Evolutionary conservation across 257 asterid species (phyloP).

Genomic region (Fraxinus cuspidata): DNA sequence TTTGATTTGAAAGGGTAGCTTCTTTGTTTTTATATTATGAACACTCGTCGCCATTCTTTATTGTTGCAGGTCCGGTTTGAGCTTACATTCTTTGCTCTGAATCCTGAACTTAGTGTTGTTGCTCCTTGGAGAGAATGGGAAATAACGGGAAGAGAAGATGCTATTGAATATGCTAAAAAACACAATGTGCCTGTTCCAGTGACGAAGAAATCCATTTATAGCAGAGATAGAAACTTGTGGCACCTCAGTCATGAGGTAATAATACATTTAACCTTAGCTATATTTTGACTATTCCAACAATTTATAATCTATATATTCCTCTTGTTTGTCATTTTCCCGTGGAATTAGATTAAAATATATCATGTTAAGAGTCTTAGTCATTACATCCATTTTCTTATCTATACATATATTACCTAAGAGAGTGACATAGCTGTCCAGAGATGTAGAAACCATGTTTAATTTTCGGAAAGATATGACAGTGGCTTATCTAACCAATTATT

Average conservation of each 20-base stretch:
- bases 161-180: slow-evolving; percentile 89
- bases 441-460: not conserved
- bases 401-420: not conserved
- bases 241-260: slow-evolving; percentile 97
- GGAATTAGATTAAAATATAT: not conserved
- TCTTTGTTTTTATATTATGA: not conserved
- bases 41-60: slow-evolving; percentile 18
- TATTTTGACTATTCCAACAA: too few relatives aligned
- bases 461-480: not conserved
- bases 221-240: slow-evolving; percentile 98
- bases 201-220: slow-evolving; percentile 91
- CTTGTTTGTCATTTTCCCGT: not conserved
- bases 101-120: slow-evolving; percentile 92
- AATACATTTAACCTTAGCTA: not conserved
- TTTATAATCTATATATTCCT: not conserved
- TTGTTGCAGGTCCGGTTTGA: slow-evolving; percentile 86
- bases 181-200: slow-evolving; percentile 94
- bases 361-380: not conserved
- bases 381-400: not conserved
- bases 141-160: slow-evolving; percentile 92
- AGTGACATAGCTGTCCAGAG: not conserved
- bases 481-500: not conserved
- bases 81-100: slow-evolving; percentile 95
- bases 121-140: slow-evolving; percentile 99
- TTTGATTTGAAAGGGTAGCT: not conserved